Conservation (phyloP, 2,329 filamentous ascomycete genomes). For the Orbilia brochopaga region DNA sequence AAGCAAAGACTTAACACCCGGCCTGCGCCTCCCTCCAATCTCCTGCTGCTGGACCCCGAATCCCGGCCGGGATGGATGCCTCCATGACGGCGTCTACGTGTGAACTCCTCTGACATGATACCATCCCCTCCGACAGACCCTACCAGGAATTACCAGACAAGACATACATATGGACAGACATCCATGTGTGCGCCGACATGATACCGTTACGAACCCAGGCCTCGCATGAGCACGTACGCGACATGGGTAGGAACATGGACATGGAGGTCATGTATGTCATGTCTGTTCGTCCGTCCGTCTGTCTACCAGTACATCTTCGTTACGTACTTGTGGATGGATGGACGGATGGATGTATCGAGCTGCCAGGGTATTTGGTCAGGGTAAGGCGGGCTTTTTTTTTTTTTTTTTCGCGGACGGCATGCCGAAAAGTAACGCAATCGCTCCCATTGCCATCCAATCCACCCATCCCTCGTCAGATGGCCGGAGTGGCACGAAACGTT, state of each 20-base stretch:
- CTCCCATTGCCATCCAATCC: background rate
- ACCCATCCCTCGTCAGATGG: slow-evolving; percentile 45
- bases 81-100: background rate
- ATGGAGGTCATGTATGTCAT: no score
- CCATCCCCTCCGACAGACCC: no score
- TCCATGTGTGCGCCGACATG: no score
- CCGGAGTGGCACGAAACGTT: slow-evolving; percentile 48
- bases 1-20: background rate
- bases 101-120: slow-evolving; percentile 8
- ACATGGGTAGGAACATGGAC: background rate
- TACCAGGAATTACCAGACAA: no score
- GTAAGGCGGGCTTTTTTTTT: background rate
- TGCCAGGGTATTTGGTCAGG: background rate
- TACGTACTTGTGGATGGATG: no score
- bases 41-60: background rate
- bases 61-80: background rate
- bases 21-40: slow-evolving; percentile 9
- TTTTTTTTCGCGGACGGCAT: slow-evolving; percentile 24
- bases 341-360: no score
- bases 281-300: no score
- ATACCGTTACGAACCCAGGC: background rate
- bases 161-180: background rate
- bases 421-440: slow-evolving; percentile 50
- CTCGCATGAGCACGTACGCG: background rate
- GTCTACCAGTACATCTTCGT: no score